These are phyloP conservation scores for Calocera viscosa DNA, from an alignment of 768 basidiomycete species.

Conservation along the genomic window DNA sequence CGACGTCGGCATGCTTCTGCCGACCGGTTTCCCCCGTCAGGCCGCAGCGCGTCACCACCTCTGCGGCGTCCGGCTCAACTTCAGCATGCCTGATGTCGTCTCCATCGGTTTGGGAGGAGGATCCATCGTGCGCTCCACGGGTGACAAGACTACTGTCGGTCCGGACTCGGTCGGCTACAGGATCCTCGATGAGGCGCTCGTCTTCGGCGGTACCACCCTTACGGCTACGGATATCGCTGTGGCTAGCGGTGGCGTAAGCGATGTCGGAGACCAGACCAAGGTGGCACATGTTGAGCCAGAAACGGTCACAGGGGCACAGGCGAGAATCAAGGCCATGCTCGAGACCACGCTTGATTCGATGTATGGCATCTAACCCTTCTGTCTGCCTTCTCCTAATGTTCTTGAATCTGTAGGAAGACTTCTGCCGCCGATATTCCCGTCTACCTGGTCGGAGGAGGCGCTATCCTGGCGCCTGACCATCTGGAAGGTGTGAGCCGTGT, in stretches of 20 bases:
- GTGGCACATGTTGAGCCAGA: constrained; percentile 5
- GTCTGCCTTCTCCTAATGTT: not conserved
- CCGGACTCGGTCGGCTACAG: constrained; percentile 23
- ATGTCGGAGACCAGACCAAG: constrained; percentile 17
- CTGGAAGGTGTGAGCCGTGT: constrained; percentile 23
- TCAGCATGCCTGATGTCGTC: constrained; percentile 20
- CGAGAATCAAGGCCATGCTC: constrained; percentile 20
- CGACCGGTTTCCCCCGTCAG: constrained; percentile 17
- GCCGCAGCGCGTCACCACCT: constrained; percentile 21
- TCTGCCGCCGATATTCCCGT: constrained; percentile 21
- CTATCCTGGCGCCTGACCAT: constrained; percentile 21
- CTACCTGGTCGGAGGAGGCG: constrained; percentile 25
- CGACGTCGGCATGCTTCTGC: constrained; percentile 20
- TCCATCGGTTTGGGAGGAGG: constrained; percentile 25
- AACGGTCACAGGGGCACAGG: constrained; percentile 13
- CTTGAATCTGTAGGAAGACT: constrained; percentile 18
- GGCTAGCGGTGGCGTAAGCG: constrained; percentile 15
- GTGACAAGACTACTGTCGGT: constrained; percentile 20
- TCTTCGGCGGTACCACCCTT: constrained; percentile 22
- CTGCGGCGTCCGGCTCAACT: constrained; percentile 20
- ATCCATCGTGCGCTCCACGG: constrained; percentile 16
- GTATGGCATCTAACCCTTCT: constrained; percentile 5
- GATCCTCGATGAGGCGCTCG: constrained; percentile 15
- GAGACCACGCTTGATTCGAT: constrained; percentile 23
- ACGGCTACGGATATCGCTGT: constrained; percentile 25